Evolutionary conservation across 371 early-diverging fungal genomes (phyloP).

Genomic region (Zopfochytrium polystomum): DNA sequence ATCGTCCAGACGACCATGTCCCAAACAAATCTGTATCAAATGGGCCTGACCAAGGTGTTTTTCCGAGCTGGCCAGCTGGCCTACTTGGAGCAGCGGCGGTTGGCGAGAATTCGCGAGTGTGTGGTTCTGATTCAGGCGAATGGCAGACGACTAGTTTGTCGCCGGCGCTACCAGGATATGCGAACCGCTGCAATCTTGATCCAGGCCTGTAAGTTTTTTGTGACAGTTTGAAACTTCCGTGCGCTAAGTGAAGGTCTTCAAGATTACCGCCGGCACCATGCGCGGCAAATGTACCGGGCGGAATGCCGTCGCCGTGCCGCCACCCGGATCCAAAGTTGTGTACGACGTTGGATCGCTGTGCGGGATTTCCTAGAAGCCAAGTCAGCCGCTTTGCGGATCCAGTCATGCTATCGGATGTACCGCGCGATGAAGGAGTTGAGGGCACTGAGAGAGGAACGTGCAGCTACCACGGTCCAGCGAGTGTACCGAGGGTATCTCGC

Average conservation of each 20-base stretch:
- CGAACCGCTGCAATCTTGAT: constrained; percentile 46
- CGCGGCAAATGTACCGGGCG: constrained; percentile 50
- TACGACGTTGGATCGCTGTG: constrained; percentile 68
- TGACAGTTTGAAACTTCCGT: no score
- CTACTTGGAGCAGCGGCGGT: constrained; percentile 81
- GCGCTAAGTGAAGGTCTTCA: no score
- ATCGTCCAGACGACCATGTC: constrained; percentile 71
- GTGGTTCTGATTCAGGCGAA: constrained; percentile 88
- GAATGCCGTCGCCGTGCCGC: constrained; percentile 73
- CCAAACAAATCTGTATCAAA: constrained; percentile 84
- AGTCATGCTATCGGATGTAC: not conserved
- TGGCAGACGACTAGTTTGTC: constrained; percentile 68
- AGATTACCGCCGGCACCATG: constrained; percentile 55
- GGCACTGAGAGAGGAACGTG: constrained; percentile 55
- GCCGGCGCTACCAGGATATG: constrained; percentile 62
- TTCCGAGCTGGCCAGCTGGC: constrained; percentile 97
- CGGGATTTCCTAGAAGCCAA: constrained; percentile 45
- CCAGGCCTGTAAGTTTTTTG: constrained; percentile 31
- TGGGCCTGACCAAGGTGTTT: constrained; percentile 97
- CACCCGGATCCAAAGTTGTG: constrained; percentile 65
- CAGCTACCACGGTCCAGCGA: constrained; percentile 71
- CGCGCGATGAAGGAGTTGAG: not conserved
- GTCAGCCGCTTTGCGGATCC: constrained; percentile 42
- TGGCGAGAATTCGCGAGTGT: constrained; percentile 73
- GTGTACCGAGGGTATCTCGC: constrained; percentile 48